Conservation (phyloP, 805 yeast species). For the Candida maris region DNA sequence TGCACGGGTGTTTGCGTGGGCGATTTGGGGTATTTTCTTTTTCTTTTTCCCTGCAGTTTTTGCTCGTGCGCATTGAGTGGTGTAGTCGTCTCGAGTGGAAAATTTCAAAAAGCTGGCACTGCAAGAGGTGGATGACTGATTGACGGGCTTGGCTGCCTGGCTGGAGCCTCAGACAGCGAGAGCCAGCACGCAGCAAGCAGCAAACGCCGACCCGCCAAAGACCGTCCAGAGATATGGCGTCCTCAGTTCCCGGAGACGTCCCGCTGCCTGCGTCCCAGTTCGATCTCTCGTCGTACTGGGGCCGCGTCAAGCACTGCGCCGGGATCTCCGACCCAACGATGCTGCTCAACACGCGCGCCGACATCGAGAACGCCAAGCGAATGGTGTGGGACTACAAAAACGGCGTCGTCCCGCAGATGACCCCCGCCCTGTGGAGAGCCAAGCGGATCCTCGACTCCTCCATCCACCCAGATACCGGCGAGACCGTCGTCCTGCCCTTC, state of each 20-base stretch:
- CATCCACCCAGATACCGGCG: constrained; percentile 95
- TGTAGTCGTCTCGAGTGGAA: too few species aligned
- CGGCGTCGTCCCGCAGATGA: constrained; percentile 61
- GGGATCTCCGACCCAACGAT: constrained; percentile 90
- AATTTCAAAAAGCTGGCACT: too few species aligned
- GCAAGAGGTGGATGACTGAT: too few species aligned
- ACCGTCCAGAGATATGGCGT: constrained; percentile 78
- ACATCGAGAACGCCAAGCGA: constrained; percentile 60
- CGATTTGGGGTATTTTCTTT: too few species aligned
- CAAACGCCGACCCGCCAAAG: too few species aligned
- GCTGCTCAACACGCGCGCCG: constrained; percentile 66
- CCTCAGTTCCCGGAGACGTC: constrained; percentile 79
- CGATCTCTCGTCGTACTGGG: constrained; percentile 82
- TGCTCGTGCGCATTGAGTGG: too few species aligned
- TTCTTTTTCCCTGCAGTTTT: too few species aligned
- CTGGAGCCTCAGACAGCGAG: too few species aligned
- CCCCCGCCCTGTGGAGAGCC: constrained; percentile 84
- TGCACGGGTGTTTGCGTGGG: too few species aligned
- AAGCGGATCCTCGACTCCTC: constrained; percentile 86
- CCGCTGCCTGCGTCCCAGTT: constrained; percentile 75
- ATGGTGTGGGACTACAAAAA: constrained; percentile 68
- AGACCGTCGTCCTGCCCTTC: constrained; percentile 87
- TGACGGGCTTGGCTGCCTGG: too few species aligned
- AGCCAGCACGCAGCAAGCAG: too few species aligned
- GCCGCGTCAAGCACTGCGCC: constrained; percentile 92